phyloP scores from a whole-genome alignment of 257 asterid species.

The Nicotiana benthamiana region DNA sequence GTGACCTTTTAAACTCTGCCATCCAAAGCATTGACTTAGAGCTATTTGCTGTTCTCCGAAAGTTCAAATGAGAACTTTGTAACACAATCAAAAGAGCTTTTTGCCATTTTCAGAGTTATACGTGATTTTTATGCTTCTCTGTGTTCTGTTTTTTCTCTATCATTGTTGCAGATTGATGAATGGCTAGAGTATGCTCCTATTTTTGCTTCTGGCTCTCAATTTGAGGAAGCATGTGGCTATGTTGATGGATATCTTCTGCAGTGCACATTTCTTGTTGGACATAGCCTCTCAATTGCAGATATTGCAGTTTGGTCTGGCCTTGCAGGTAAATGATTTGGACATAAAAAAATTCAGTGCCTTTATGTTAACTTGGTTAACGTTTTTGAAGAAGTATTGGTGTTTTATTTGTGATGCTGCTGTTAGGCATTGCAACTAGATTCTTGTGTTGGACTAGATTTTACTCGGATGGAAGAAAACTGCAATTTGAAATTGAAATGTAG shows the following conservation, averaged over 20 bases:
- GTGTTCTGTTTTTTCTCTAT: neutral
- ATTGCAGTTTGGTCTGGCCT: slow-evolving; percentile 82
- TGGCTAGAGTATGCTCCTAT: slow-evolving; percentile 74
- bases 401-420: neutral
- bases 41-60: neutral
- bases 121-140: neutral
- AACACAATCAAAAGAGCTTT: neutral
- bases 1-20: slow-evolving; percentile 24
- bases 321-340: slow-evolving; percentile 43
- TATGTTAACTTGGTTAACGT: neutral
- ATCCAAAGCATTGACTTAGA: neutral
- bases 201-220: slow-evolving; percentile 74
- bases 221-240: slow-evolving; percentile 77
- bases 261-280: slow-evolving; percentile 60
- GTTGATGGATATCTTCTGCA: slow-evolving; percentile 59
- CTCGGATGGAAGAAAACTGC: neutral
- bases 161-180: slow-evolving; percentile 55
- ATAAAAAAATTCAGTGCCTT: neutral
- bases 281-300: slow-evolving; percentile 72
- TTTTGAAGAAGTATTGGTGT: neutral
- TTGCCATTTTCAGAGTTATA: neutral
- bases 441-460: neutral
- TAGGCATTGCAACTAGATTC: neutral
- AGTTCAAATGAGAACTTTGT: neutral
- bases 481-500: neutral